Base-by-base conservation (phyloP, 345 rosid genomes). In the Rubroshorea leprosula region DNA sequence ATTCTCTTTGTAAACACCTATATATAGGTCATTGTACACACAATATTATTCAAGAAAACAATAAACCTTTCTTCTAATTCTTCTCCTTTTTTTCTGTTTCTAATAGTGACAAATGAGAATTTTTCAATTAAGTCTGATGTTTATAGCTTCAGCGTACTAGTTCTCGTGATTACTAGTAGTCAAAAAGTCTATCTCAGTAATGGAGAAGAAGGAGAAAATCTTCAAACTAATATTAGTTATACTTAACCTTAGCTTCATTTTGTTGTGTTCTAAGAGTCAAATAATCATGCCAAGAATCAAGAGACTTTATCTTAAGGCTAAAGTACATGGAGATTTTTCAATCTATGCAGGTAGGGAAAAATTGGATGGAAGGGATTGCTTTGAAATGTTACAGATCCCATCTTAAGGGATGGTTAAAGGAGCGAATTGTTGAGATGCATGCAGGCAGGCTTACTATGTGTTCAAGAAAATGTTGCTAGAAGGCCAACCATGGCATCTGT, bases 351-450 rank as follows among this genome's bases (percentile, higher is more conserved):
- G 69, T 60, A 18, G 70, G 78, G 74, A 51, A 47, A 19, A 38
- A 20, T 15, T 74, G 74, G 74, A 70, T 27, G 5, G 11, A 44
- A 22, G 68, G n/a, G n/a, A n/a, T n/a, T n/a, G n/a, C n/a, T n/a
- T n/a, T n/a, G n/a, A n/a, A n/a, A n/a, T n/a, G n/a, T n/a, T n/a
- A n/a, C n/a, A n/a, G n/a, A n/a, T n/a, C n/a, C n/a, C n/a, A n/a
- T n/a, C n/a, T n/a, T n/a, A n/a, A n/a, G n/a, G n/a, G n/a, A n/a
- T n/a, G n/a, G n/a, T n/a, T n/a, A n/a, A n/a, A n/a, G n/a, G n/a
- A n/a, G n/a, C n/a, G n/a, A n/a, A n/a, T n/a, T n/a, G n/a, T n/a
- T n/a, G n/a, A n/a, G n/a, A n/a, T n/a, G n/a, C n/a, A n/a, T n/a
- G n/a, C n/a, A n/a, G n/a, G n/a, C n/a, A n/a, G n/a, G n/a, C n/a